These are phyloP conservation scores for Eimeria acervulina DNA, from an alignment of 169 alveolate genomes.

Conservation along the genomic window DNA sequence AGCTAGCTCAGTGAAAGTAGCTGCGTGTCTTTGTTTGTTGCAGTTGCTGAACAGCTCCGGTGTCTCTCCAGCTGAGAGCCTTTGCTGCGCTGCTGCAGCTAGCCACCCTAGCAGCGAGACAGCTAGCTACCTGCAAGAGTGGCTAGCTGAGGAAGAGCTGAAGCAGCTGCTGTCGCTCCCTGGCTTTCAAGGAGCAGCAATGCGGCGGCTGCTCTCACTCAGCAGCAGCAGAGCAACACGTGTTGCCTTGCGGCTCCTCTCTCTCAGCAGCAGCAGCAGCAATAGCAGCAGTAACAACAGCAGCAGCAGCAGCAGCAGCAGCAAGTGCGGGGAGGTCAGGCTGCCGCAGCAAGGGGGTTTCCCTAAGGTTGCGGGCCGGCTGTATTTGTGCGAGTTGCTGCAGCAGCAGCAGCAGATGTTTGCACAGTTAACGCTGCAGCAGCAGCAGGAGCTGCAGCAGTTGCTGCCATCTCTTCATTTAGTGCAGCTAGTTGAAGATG, in stretches of 20 bases:
- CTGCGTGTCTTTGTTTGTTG: neutral
- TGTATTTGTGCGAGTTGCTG: slow-evolving; percentile 67
- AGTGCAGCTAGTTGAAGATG: slow-evolving; percentile 80
- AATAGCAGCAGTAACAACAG: neutral
- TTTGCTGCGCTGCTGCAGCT: neutral
- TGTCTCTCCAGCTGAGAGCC: neutral
- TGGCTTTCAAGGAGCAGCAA: slow-evolving; percentile 36
- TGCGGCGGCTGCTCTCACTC: slow-evolving; percentile 49
- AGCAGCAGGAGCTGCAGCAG: slow-evolving; percentile 76
- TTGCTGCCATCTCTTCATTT: slow-evolving; percentile 85
- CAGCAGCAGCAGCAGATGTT: slow-evolving; percentile 1
- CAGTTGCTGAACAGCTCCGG: neutral
- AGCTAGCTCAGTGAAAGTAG: too few species aligned
- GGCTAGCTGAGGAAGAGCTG: slow-evolving; percentile 72
- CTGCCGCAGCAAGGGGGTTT: slow-evolving; percentile 26
- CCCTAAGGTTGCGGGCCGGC: slow-evolving; percentile 32
- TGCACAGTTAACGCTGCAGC: neutral
- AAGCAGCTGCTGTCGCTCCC: slow-evolving; percentile 65
- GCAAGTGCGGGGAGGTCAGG: slow-evolving; percentile 26
- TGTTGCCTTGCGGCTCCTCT: slow-evolving; percentile 51
- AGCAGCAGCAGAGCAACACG: slow-evolving; percentile 68
- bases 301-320: slow-evolving; percentile 22
- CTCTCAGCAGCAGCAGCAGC: slow-evolving; percentile 30
- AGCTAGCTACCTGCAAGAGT: slow-evolving; percentile 57
- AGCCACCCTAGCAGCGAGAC: slow-evolving; percentile 10